phyloP scores from a whole-genome alignment of 306 rosid genomes.

The Hippophae tibetana region DNA sequence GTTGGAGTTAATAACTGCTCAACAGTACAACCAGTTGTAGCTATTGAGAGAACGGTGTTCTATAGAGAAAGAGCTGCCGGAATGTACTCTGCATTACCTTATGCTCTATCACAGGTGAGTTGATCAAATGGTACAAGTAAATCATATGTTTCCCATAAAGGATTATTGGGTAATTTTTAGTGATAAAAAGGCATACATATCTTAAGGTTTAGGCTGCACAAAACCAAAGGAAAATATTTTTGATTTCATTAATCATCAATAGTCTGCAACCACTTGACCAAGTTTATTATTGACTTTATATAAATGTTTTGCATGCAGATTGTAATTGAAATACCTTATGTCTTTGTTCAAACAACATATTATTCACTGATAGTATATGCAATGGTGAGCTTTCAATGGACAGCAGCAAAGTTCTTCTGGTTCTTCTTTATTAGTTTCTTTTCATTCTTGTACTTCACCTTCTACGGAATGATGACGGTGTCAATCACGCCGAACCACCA shows the following conservation, averaged over 20 bases:
- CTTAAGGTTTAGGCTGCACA: too few relatives aligned
- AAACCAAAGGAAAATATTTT: too few relatives aligned
- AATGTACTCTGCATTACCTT: slow-evolving; percentile 57
- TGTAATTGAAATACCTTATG: slow-evolving; percentile 21
- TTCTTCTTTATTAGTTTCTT: slow-evolving; percentile 29
- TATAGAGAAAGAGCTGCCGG: slow-evolving; percentile 75
- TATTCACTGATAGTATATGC: slow-evolving; percentile 21
- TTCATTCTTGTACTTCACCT: slow-evolving; percentile 24
- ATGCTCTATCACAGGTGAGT: slow-evolving; percentile 50
- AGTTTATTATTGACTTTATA: too few relatives aligned
- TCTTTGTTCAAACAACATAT: slow-evolving; percentile 22
- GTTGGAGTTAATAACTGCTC: slow-evolving; percentile 38
- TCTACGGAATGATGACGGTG: slow-evolving; percentile 30
- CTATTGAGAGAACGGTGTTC: slow-evolving; percentile 48
- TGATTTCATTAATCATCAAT: too few relatives aligned
- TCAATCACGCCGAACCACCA: slow-evolving; percentile 25
- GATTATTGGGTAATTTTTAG: too few relatives aligned
- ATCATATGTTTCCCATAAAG: too few relatives aligned
- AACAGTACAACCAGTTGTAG: slow-evolving; percentile 44
- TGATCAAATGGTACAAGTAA: too few relatives aligned
- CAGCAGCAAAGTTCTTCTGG: slow-evolving; percentile 24
- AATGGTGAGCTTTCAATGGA: slow-evolving; percentile 30
- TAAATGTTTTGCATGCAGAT: slow-evolving; percentile 13
- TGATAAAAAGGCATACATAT: too few relatives aligned
- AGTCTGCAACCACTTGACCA: too few relatives aligned